A percentile compares a stretch with the other conserved stretches of the same genome.
Conservation (phyloP, 768 basidiomycete species). For the Cystofilobasidium bisporidii region DNA sequence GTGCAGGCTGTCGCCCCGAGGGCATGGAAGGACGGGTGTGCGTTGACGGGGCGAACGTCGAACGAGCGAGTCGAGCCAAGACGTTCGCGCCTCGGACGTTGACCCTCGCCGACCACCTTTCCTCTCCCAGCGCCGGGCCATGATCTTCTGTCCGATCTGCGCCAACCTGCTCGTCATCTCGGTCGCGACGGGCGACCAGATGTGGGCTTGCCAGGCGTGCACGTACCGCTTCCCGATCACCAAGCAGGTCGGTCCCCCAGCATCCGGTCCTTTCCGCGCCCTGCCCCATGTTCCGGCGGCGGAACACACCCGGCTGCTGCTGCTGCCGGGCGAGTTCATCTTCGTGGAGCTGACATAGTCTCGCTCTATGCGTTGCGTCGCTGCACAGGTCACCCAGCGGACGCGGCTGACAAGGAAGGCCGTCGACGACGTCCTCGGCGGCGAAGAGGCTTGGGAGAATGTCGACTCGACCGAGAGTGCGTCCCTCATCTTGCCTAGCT, state of each 20-base stretch:
- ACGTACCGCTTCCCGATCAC: constrained; percentile 90
- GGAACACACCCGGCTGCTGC: neutral
- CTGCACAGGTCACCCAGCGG: constrained; percentile 72
- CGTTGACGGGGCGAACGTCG: too few species aligned
- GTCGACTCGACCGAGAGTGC: constrained; percentile 61
- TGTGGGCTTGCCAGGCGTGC: constrained; percentile 62
- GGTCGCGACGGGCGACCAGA: constrained; percentile 27
- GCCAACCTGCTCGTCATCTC: constrained; percentile 29
- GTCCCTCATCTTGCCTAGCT: too few species aligned
- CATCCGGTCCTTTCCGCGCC: neutral
- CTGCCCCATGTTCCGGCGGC: too few species aligned
- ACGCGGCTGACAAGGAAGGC: constrained; percentile 77
- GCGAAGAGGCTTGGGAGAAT: constrained; percentile 86
- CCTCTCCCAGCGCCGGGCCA: neutral
- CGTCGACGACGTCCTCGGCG: constrained; percentile 91
- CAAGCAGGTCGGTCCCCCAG: constrained; percentile 51
- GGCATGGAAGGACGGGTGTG: neutral
- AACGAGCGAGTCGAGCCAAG: too few species aligned
- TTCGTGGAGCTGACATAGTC: too few species aligned
- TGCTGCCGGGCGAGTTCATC: too few species aligned
- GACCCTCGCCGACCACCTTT: too few species aligned
- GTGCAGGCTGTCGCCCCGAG: too few species aligned
- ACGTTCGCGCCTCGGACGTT: too few species aligned
- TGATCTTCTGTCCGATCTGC: constrained; percentile 29
- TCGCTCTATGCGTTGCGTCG: neutral